Base-by-base conservation (phyloP, 2,329 filamentous ascomycete species). In the Cladosporium sp. region DNA sequence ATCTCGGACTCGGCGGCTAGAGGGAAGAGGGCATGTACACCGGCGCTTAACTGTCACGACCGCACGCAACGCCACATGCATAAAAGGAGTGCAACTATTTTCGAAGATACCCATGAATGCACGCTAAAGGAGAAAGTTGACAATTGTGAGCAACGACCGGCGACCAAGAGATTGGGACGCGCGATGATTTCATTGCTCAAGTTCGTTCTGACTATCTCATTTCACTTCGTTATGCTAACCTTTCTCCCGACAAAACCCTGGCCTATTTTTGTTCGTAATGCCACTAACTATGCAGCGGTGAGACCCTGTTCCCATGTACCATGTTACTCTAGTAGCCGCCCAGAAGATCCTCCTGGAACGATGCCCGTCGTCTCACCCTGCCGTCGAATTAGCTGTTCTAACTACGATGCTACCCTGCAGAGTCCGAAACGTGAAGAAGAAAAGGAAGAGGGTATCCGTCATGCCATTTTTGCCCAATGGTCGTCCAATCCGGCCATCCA, bases 61-160 rank as follows among this genome's bases (percentile, higher is more conserved):
- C 18, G 62, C 23, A 29, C 49, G 49, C 61, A 40, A 49, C 33
- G 37, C 29, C 40, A 50, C 46, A 50, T 52, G 21, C 35, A 21
- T 1, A 29, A 52, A 31, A 59, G n/a, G 56, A n/a, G 44, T 21
- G 40, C 35, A 57, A 31, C 23, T 50, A 18, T 46, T 59, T 65
- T 53, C 31, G 55, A 65, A 52, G 62, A 65, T 65, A 65, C 62
- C 62, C 62, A 65, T 65, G 53, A 65, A 58, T 65, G 59, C 59
- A 63, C 35, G 61, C 60, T 40, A 62, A 46, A 21, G 21, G 28
- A 61, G 46, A 29, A 46, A 49, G 40, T 46, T 33, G 18, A 57
- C 33, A 14, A 29, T 29, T 57, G 29, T 57, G 29, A 33, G 14
- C 33, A 35, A 55, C n/a, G 29, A 35, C 10, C 33, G 33, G 33